These are phyloP conservation scores for Fusarium udum DNA, from an alignment of 2,329 filamentous ascomycete genomes.

Conservation along the genomic window DNA sequence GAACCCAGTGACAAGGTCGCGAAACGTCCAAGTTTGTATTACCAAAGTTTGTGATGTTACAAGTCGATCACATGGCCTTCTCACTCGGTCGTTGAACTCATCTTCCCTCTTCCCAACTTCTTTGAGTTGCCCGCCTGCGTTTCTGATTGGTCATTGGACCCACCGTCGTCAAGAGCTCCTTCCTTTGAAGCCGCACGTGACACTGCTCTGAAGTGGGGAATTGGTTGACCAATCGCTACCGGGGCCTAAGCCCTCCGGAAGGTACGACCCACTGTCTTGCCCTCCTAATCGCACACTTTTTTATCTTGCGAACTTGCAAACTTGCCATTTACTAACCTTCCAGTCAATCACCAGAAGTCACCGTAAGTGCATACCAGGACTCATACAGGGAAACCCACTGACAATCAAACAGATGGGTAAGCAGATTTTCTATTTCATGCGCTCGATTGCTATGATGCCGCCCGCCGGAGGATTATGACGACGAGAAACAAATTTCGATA, in stretches of 20 bases:
- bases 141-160: conserved; percentile 39
- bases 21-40: conserved; percentile 2
- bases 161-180: background rate
- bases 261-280: conserved; percentile 45
- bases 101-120: conserved; percentile 24
- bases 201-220: conserved; percentile 15
- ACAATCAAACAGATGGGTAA: conserved; percentile 69
- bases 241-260: conserved; percentile 51
- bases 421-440: conserved; percentile 47
- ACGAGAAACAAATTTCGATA: conserved; percentile 36
- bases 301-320: conserved; percentile 51
- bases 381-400: conserved; percentile 49
- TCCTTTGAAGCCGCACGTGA: conserved; percentile 40
- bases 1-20: background rate
- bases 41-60: conserved; percentile 1
- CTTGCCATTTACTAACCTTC: conserved; percentile 53
- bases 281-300: conserved; percentile 54
- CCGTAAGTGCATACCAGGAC: conserved; percentile 54
- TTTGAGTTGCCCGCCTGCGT: conserved; percentile 4
- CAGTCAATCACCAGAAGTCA: conserved; percentile 59
- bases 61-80: conserved; percentile 17
- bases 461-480: conserved; percentile 33
- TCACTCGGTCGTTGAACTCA: conserved; percentile 29
- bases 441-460: conserved; percentile 39
- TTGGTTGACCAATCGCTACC: conserved; percentile 46